Conservation (phyloP, 495 filamentous ascomycete genomes). For the Patellaria atrata region DNA sequence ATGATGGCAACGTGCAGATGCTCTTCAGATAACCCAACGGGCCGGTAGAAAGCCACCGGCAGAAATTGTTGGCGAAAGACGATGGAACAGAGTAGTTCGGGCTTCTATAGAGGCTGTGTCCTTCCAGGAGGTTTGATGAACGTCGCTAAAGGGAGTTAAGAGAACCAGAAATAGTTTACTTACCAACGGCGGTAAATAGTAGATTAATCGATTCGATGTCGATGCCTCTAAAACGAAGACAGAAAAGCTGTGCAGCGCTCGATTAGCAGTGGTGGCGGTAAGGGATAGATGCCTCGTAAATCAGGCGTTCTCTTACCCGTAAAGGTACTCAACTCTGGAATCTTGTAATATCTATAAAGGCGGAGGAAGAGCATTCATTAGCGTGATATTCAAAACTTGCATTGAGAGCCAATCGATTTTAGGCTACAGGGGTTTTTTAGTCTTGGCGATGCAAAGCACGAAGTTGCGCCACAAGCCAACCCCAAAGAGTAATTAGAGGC, state of each 20-base stretch:
- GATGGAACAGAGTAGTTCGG: no score
- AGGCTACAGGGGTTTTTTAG: no score
- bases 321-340: slow-evolving; percentile 28
- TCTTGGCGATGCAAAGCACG: slow-evolving; percentile 7
- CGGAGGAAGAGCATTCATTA: slow-evolving; percentile 12
- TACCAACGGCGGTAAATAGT: slow-evolving; percentile 29
- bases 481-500: slow-evolving; percentile 23
- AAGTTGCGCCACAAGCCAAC: no score
- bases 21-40: no score
- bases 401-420: slow-evolving; percentile 15
- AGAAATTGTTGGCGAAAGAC: no score
- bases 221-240: slow-evolving; percentile 29
- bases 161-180: slow-evolving; percentile 18
- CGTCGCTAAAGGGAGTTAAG: no score
- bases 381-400: slow-evolving; percentile 2
- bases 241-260: slow-evolving; percentile 22
- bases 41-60: no score
- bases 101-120: no score
- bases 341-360: slow-evolving; percentile 24
- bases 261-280: slow-evolving; percentile 12
- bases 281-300: no score
- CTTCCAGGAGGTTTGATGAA: no score
- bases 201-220: slow-evolving; percentile 28
- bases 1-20: no score
- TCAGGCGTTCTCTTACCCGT: slow-evolving; percentile 18